These are phyloP conservation scores for Ajuga chamaepitys DNA, from an alignment of 257 asterid genomes.

Conservation along the genomic window DNA sequence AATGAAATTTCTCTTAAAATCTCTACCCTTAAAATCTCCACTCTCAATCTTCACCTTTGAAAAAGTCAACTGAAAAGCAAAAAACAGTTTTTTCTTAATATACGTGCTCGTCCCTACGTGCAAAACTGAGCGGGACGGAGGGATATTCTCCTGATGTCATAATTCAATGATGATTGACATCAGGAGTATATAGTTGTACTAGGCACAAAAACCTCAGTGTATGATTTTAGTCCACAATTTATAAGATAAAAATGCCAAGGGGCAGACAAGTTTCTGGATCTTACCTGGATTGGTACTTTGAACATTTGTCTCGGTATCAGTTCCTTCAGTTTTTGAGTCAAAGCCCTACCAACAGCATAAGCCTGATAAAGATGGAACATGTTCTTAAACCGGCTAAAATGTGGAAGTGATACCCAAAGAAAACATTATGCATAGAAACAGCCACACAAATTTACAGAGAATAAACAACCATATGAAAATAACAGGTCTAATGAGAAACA, in stretches of 20 bases:
- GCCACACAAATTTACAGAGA: neutral
- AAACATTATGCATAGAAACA: neutral
- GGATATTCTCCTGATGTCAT: too few relatives aligned
- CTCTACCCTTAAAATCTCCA: too few relatives aligned
- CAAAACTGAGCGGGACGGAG: too few relatives aligned
- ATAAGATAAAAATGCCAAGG: neutral
- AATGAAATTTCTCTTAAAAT: too few relatives aligned
- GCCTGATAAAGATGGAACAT: slow-evolving; percentile 46
- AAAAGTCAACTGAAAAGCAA: too few relatives aligned
- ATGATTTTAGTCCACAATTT: neutral
- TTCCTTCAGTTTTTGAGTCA: slow-evolving; percentile 94
- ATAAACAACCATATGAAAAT: neutral
- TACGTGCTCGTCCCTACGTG: too few relatives aligned
- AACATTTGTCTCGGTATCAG: slow-evolving; percentile 97
- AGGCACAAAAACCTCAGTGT: neutral
- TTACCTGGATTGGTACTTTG: slow-evolving; percentile 97
- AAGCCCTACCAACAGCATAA: slow-evolving; percentile 93
- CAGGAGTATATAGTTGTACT: too few relatives aligned
- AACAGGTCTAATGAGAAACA: neutral
- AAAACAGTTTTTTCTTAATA: too few relatives aligned
- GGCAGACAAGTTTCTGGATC: neutral
- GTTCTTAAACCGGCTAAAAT: neutral
- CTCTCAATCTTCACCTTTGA: too few relatives aligned
- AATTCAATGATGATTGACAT: too few relatives aligned
- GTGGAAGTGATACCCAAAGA: neutral